phyloP scores from a whole-genome alignment of 2,329 filamentous ascomycete species.

The Curvularia lunata region DNA sequence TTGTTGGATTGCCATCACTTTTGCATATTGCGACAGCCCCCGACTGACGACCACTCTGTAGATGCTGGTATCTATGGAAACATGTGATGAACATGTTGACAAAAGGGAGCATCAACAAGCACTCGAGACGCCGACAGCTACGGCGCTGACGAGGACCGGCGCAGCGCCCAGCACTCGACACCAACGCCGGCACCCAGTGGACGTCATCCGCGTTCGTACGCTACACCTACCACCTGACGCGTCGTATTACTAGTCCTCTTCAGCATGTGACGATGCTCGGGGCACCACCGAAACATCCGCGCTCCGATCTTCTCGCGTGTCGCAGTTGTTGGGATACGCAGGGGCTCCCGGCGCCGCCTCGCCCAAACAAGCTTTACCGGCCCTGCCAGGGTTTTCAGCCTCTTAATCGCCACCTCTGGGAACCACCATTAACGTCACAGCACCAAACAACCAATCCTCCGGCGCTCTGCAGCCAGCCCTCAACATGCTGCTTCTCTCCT shows the following conservation, averaged over 20 bases:
- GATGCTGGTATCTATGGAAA: not conserved
- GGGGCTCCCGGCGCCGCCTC: constrained; percentile 14
- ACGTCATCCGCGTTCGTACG: constrained; percentile 6
- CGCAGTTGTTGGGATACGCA: constrained; percentile 34
- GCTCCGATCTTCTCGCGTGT: constrained; percentile 17
- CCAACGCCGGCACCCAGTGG: not conserved
- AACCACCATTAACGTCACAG: constrained; percentile 23
- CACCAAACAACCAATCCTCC: constrained; percentile 14
- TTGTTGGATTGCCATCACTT: not conserved
- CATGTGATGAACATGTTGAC: constrained; percentile 8
- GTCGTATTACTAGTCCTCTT: constrained; percentile 3
- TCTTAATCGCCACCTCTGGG: constrained; percentile 29
- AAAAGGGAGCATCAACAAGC: no score
- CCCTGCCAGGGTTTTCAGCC: constrained; percentile 33
- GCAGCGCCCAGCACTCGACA: not conserved
- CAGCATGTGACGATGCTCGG: constrained; percentile 25
- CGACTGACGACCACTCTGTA: not conserved
- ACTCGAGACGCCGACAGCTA: constrained; percentile 4
- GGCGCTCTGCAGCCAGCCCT: not conserved
- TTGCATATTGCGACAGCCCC: not conserved
- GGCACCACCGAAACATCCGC: constrained; percentile 25
- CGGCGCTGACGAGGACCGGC: constrained; percentile 7
- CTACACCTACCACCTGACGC: not conserved
- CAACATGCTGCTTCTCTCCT: constrained; percentile 5
- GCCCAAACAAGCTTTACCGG: constrained; percentile 35